Percentiles rank a stretch among this genome's conserved stretches.
Conservation (phyloP, 1,139 yeast genomes). For the Taphrina flavorubra region DNA sequence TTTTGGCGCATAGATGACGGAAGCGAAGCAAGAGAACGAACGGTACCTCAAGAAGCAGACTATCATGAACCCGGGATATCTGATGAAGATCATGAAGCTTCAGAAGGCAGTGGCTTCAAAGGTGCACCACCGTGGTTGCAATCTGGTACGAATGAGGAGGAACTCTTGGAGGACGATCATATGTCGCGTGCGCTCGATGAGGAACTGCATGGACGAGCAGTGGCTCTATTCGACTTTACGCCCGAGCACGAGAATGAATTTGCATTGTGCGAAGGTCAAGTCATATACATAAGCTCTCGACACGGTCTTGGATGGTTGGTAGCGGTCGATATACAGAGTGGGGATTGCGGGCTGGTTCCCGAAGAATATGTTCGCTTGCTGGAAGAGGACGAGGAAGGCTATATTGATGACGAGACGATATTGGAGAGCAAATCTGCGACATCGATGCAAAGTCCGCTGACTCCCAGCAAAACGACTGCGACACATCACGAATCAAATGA, state of each 20-base stretch:
- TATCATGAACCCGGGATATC: constrained; percentile 1
- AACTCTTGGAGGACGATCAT: constrained; percentile 23
- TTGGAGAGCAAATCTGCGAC: background rate
- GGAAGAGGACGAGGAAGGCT: constrained; percentile 32
- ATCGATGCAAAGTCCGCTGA: background rate
- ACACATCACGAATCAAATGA: background rate
- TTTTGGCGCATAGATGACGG: constrained; percentile 17
- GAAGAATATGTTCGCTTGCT: constrained; percentile 83
- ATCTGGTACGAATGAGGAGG: constrained; percentile 4
- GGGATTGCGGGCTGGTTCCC: constrained; percentile 88
- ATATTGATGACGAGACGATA: constrained; percentile 4
- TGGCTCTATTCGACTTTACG: constrained; percentile 84
- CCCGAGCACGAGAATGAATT: constrained; percentile 97
- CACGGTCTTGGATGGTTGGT: constrained; percentile 99
- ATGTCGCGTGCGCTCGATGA: constrained; percentile 46
- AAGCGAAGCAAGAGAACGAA: background rate
- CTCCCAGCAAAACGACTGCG: background rate
- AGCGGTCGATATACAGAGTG: constrained; percentile 75
- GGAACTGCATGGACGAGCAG: constrained; percentile 66
- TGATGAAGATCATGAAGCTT: background rate
- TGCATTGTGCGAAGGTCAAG: constrained; percentile 76
- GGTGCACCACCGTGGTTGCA: constrained; percentile 40
- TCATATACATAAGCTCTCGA: constrained; percentile 81
- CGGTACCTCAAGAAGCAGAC: constrained; percentile 8
- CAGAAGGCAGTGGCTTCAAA: constrained; percentile 25